These are phyloP conservation scores for Hyparrhenia diplandra DNA, from an alignment of 176 grass and related monocot genomes.

Conservation along the genomic window DNA sequence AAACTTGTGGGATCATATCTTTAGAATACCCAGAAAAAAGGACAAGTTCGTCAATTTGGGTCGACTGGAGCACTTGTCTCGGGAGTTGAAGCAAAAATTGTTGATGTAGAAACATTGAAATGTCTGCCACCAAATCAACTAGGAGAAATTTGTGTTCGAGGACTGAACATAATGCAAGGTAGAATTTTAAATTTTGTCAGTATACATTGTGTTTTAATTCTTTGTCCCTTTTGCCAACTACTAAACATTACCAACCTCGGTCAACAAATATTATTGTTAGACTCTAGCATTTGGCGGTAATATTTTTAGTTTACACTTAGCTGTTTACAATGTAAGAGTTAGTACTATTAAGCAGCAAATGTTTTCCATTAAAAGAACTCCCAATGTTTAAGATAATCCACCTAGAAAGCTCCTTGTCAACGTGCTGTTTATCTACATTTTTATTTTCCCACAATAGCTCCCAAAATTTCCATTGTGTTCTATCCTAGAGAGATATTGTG, in stretches of 20 bases:
- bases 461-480: background rate
- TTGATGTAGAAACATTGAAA: conserved; percentile 52
- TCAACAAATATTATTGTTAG: background rate
- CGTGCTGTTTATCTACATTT: background rate
- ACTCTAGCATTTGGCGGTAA: background rate
- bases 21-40: conserved; percentile 44
- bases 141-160: conserved; percentile 82
- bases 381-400: background rate
- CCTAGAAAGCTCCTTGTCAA: background rate
- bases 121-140: conserved; percentile 69
- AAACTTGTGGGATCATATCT: conserved; percentile 79
- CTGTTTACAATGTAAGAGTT: background rate
- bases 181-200: background rate
- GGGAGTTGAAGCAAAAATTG: conserved; percentile 71
- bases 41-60: conserved; percentile 53
- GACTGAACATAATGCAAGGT: conserved; percentile 95
- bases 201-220: background rate
- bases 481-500: background rate
- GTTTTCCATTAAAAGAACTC: background rate
- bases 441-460: background rate
- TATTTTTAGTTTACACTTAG: background rate
- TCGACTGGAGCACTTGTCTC: conserved; percentile 69
- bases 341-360: background rate
- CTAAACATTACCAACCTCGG: background rate
- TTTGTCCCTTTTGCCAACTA: background rate